Percentiles rank a stretch among this genome's conserved stretches.
Conservation (phyloP, 495 filamentous ascomycete species). For the Penicillium psychrofluorescens region DNA sequence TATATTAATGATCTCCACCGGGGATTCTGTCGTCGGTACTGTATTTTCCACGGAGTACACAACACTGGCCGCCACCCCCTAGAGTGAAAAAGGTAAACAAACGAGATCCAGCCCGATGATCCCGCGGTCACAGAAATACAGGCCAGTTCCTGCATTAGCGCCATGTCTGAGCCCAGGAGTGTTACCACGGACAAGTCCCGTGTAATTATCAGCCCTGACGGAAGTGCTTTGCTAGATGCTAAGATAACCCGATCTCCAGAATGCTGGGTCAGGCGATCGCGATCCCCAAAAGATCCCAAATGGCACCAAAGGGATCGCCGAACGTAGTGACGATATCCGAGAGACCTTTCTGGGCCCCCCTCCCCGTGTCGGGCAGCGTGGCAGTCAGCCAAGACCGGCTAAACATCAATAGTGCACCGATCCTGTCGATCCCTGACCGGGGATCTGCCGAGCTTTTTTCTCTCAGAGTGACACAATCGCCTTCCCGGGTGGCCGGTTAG, state of each 20-base stretch:
- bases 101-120: too few relatives aligned
- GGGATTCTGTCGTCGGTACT: too few relatives aligned
- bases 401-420: slow-evolving; percentile 43
- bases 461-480: slow-evolving; percentile 8
- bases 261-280: slow-evolving; percentile 1
- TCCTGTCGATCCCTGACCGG: slow-evolving; percentile 34
- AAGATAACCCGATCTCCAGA: not conserved
- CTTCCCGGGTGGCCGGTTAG: slow-evolving; percentile 12
- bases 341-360: not conserved
- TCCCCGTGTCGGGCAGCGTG: slow-evolving; percentile 16
- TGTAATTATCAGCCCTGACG: too few relatives aligned
- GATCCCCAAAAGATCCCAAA: too few relatives aligned
- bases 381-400: slow-evolving; percentile 31
- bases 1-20: too few relatives aligned
- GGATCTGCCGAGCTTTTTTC: slow-evolving; percentile 29
- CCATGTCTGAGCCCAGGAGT: slow-evolving; percentile 11
- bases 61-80: too few relatives aligned
- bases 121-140: slow-evolving; percentile 1
- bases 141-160: slow-evolving; percentile 42
- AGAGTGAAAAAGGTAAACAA: too few relatives aligned
- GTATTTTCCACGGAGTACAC: too few relatives aligned
- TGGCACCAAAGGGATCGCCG: too few relatives aligned
- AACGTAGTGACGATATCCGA: too few relatives aligned
- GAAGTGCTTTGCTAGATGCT: too few relatives aligned
- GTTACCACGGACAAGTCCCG: too few relatives aligned